phyloP scores from a whole-genome alignment of 352 stramenopile genomes.

The Saprolegnia diclina region DNA sequence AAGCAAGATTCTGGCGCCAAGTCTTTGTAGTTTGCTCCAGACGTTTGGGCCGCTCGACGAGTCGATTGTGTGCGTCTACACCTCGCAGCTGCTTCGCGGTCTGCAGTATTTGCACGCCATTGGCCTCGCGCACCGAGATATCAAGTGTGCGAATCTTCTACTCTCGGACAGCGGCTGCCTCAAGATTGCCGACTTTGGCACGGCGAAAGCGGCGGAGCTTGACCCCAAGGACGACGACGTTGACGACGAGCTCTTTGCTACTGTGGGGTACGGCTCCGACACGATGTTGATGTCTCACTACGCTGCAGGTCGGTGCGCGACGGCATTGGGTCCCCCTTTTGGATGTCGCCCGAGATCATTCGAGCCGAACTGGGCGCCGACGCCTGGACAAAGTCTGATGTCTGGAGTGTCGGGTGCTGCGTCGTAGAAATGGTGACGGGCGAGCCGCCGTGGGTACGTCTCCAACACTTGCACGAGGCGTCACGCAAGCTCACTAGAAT shows the following conservation, averaged over 20 bases:
- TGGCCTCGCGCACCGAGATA: slow-evolving; percentile 74
- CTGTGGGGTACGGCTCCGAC: slow-evolving; percentile 20
- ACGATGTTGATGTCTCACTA: slow-evolving; percentile 17
- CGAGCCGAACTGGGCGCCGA: slow-evolving; percentile 62
- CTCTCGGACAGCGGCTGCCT: slow-evolving; percentile 54
- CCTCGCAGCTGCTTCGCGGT: slow-evolving; percentile 49
- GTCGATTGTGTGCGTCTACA: slow-evolving; percentile 48
- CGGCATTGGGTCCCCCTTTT: slow-evolving; percentile 88
- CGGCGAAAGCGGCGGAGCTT: slow-evolving; percentile 41
- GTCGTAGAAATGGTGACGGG: slow-evolving; percentile 87
- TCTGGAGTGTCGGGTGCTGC: slow-evolving; percentile 88
- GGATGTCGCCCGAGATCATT: slow-evolving; percentile 95
- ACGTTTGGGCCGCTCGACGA: slow-evolving; percentile 72
- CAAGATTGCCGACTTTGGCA: slow-evolving; percentile 86
- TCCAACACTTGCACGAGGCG: not conserved
- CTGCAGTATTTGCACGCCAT: slow-evolving; percentile 67
- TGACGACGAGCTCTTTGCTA: slow-evolving; percentile 13
- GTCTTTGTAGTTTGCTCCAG: slow-evolving; percentile 55
- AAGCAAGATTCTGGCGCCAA: not conserved
- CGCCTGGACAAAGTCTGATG: slow-evolving; percentile 83
- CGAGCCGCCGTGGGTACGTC: slow-evolving; percentile 74
- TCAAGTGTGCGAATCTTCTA: slow-evolving; percentile 85
- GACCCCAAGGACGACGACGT: not conserved
- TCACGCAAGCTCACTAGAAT: slow-evolving; percentile 33
- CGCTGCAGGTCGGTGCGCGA: slow-evolving; percentile 46